Conservation (phyloP, 225 moss, liverwort and hornwort genomes). For the Polytrichum commune region DNA sequence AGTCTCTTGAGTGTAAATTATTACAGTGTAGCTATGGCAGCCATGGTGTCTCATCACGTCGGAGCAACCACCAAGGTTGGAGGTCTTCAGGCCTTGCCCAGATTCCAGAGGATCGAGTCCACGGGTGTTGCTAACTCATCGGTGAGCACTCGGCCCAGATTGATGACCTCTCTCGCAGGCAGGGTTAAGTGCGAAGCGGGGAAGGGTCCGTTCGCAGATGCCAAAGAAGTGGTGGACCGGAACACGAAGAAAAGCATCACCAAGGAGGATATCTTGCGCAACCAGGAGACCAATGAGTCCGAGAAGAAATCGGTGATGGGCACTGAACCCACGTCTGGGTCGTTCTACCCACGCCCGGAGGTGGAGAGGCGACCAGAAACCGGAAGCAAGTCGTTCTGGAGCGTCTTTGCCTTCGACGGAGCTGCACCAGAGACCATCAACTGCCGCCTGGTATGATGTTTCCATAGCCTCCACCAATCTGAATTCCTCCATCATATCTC, state of each 20-base stretch:
- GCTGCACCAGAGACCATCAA: constrained; percentile 31
- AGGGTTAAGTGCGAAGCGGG: constrained; percentile 6
- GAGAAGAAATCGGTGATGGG: constrained; percentile 30
- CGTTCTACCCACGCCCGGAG: constrained; percentile 20
- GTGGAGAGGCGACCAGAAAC: constrained; percentile 28
- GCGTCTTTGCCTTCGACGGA: constrained; percentile 27
- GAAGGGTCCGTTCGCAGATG: constrained; percentile 9
- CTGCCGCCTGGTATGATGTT: constrained; percentile 9
- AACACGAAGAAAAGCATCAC: constrained; percentile 12
- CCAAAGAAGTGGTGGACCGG: constrained; percentile 19
- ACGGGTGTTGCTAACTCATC: neutral
- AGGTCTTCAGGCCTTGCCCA: constrained; percentile 7
- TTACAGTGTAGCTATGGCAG: constrained; percentile 1
- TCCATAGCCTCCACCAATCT: neutral
- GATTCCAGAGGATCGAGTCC: neutral
- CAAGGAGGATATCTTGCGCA: constrained; percentile 8
- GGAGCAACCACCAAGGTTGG: neutral
- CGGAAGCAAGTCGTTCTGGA: constrained; percentile 23
- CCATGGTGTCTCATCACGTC: constrained; percentile 5
- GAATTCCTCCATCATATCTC: neutral
- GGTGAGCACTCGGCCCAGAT: neutral
- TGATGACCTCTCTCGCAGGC: constrained; percentile 7
- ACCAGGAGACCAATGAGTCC: constrained; percentile 17
- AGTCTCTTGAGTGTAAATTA: too few species aligned
- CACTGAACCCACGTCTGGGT: constrained; percentile 14